Base-by-base conservation (phyloP, 345 rosid genomes). In the Populus tremula region DNA sequence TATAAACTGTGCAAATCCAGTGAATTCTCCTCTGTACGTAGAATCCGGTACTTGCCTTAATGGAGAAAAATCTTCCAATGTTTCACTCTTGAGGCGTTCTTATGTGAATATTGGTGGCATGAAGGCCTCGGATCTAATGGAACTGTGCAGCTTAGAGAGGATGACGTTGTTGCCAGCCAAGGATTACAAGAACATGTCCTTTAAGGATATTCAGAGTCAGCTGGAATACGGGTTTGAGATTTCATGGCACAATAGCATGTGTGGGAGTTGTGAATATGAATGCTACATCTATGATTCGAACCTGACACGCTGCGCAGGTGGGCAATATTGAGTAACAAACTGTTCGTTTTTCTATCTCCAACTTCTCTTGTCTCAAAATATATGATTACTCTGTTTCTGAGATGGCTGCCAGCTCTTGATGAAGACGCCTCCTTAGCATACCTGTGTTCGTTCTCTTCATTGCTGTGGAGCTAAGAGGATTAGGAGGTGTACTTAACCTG, bases 201-300 rank as follows among this genome's bases (percentile, higher is more conserved):
- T 33, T 21, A 17, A 45, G 31, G 77, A 65, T 65, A 47, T 65
- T 23, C 71, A 31, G 6, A 13, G 31, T 9, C 41, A 47, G 56
- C 25, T 39, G 39, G 71, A 47, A 2, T 21, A 47, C 5, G 77
- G 71, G 12, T 75, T 75, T 47, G 71, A 75, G 47, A 45, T 64
- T 75, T 45, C 43, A 27, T 75, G 77, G 47, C 14, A 43, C 47
- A 43, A 11, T 0, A 45, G 13, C 49, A 12, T 0, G 14, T 45
- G 49, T 45, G 49, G 4, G 12, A 12, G 3, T 0, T 43, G 49
- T 12, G 14, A 16, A 43, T 0, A 0, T 0, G 2, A 2, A 2
- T 43, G 49, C 49, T 43, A 43, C 49, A 0, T 43, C 49, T 4
- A 43, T 2, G 49, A 43, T 20, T 61, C n/a, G 65, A 61, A 61